Evolutionary conservation across 2,329 filamentous ascomycete species (phyloP).

Genomic region (Metarhizium brunneum): DNA sequence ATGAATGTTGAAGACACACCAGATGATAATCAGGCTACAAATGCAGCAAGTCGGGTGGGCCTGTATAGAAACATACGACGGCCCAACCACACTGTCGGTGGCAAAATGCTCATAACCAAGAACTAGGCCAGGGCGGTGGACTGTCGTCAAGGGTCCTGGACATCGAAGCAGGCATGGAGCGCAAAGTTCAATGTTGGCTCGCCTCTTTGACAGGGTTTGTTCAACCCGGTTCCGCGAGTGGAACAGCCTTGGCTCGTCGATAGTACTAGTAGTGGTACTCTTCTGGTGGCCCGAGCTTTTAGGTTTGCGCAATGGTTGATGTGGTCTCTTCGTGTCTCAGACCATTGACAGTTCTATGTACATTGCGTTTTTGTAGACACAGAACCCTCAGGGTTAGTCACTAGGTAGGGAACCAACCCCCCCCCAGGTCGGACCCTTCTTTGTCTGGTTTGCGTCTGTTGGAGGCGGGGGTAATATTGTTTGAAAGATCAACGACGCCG

Average conservation of each 20-base stretch:
- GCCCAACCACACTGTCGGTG: conserved; percentile 7
- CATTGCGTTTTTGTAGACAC: neutral
- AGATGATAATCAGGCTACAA: neutral
- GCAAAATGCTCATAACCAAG: neutral
- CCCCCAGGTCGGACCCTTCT: neutral
- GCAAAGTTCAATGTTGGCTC: neutral
- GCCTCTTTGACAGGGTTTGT: neutral
- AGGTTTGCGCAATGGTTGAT: neutral
- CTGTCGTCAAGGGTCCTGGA: neutral
- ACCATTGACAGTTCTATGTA: neutral
- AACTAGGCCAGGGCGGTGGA: neutral
- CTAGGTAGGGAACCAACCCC: neutral
- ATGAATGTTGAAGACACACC: neutral
- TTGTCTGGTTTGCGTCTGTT: neutral
- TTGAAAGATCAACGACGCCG: neutral
- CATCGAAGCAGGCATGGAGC: neutral
- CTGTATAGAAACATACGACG: neutral
- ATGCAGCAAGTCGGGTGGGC: neutral
- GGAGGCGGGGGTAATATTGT: no score
- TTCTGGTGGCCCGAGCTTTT: neutral
- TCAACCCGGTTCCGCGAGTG: neutral
- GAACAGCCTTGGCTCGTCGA: neutral
- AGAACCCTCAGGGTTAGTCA: neutral
- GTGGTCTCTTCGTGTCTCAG: neutral
- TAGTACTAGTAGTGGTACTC: neutral